A percentile compares a stretch with the other conserved stretches of the same genome.
Evolutionary conservation across 257 asterid species (phyloP).

Genomic region (Leonotis leonurus): DNA sequence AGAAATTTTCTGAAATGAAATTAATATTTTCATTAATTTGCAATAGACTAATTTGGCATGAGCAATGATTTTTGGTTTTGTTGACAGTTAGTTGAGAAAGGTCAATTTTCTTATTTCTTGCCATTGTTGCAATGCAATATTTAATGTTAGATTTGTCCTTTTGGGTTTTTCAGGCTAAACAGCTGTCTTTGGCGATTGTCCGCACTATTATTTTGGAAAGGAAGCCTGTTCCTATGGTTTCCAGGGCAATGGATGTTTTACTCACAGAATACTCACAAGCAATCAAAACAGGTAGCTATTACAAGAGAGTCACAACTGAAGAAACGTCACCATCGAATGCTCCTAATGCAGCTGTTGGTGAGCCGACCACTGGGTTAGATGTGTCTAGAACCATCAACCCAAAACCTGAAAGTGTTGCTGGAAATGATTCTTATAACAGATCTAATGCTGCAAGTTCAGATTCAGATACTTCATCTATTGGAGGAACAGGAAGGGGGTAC

Average conservation of each 20-base stretch:
- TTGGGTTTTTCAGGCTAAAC: conserved; percentile 71
- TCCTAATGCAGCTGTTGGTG: conserved; percentile 28
- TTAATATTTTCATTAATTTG: conserved; percentile 1
- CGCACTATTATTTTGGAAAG: conserved; percentile 75
- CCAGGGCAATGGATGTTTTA: conserved; percentile 46
- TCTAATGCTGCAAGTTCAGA: conserved; percentile 52
- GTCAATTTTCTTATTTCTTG: conserved; percentile 1
- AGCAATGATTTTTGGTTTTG: not conserved
- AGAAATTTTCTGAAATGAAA: conserved; percentile 4
- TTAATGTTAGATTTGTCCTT: conserved; percentile 8
- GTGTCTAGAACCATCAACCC: conserved; percentile 34
- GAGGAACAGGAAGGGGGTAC: conserved; percentile 29
- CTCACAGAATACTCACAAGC: conserved; percentile 38
- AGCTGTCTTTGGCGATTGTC: conserved; percentile 53
- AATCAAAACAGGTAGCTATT: conserved; percentile 62
- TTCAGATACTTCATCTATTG: conserved; percentile 44
- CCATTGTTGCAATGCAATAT: not conserved
- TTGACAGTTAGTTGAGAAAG: conserved; percentile 6
- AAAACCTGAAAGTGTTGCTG: conserved; percentile 28
- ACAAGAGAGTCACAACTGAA: conserved; percentile 42
- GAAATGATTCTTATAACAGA: too few relatives aligned
- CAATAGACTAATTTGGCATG: not conserved
- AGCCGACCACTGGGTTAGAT: conserved; percentile 27
- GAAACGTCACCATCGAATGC: conserved; percentile 40
- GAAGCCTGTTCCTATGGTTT: conserved; percentile 62